Base-by-base conservation (phyloP, 768 basidiomycete genomes). In the Termitomyces sp. region DNA sequence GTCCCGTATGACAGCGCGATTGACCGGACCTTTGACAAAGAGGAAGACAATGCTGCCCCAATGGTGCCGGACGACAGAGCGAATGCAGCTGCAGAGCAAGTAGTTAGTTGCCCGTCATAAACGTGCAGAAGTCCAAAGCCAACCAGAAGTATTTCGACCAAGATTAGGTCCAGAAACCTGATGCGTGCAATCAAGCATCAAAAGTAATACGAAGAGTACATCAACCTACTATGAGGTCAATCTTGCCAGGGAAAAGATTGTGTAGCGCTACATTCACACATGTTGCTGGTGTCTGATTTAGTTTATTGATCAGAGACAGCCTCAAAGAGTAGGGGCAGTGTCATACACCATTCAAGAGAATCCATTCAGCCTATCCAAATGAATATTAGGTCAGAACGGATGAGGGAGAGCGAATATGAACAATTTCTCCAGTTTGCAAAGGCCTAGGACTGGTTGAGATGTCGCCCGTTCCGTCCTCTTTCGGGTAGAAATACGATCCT, bases 1-100 rank as follows among this genome's bases (percentile, higher is more conserved):
- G 82, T 91, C 39, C 94, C 94, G 70, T 97, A 96, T 0, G 93
- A 96, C 40, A 98, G 69, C 1, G 96, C 95, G 60, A 97, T 90
- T 45, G 92, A 85, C 42, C 92, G 89, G 33, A 78, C 80, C 60
- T 79, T 79, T 28, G 89, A 87, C 48, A 94, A 79, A 24, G 85
- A 84, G 22, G 89, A 88, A 32, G 91, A 91, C 72, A 98, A 78
- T 16, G 96, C 91, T 3, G 94, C 95, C 42, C 96, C 96, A 63
- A 98, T 81, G 2, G 96, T 98, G 2, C 96, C 96, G 33, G 92
- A 95, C 1, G 94, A 94, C 46, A 98, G 81, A 3, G 90, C 82
- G 71, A 95, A 94, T 1, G 94, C 94, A 40, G 92, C 91, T 87
- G 58, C 15, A 58, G 45, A 54, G 63, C 52, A 66, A 67, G 50